A percentile compares a stretch with the other conserved stretches of the same genome.
phyloP scores from a whole-genome alignment of 257 asterid genomes.

The Thymus quinquecostatus region DNA sequence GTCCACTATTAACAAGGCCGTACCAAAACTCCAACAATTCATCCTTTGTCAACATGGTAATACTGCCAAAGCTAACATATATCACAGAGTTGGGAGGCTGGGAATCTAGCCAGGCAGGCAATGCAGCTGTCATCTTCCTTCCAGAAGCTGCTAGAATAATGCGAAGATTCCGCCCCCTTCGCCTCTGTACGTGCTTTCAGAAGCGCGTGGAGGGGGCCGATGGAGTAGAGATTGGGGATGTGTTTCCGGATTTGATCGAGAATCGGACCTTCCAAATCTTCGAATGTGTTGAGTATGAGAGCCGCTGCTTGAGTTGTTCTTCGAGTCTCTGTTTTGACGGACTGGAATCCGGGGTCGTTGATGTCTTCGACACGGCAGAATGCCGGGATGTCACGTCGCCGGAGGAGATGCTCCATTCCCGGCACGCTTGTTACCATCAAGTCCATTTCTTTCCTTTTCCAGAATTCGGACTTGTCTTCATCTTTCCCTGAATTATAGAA shows the following conservation, averaged over 20 bases:
- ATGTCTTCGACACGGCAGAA: slow-evolving; percentile 28
- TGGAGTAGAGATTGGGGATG: slow-evolving; percentile 51
- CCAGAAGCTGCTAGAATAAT: slow-evolving; percentile 42
- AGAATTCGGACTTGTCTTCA: slow-evolving; percentile 36
- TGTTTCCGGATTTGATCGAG: slow-evolving; percentile 46
- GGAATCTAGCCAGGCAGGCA: slow-evolving; percentile 41
- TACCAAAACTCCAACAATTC: slow-evolving; percentile 54
- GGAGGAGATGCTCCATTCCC: slow-evolving; percentile 37
- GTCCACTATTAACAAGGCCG: slow-evolving; percentile 49
- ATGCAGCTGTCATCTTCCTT: slow-evolving; percentile 42
- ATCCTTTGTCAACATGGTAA: slow-evolving; percentile 33
- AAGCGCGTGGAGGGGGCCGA: slow-evolving; percentile 62
- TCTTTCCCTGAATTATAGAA: slow-evolving; percentile 32
- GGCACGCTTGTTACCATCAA: slow-evolving; percentile 40
- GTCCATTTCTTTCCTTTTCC: slow-evolving; percentile 40
- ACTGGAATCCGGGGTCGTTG: slow-evolving; percentile 26
- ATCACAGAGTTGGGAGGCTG: slow-evolving; percentile 46
- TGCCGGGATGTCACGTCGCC: slow-evolving; percentile 32
- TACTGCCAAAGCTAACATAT: slow-evolving; percentile 47
- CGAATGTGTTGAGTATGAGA: slow-evolving; percentile 62
- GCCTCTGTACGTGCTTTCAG: slow-evolving; percentile 23
- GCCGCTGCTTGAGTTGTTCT: slow-evolving; percentile 41
- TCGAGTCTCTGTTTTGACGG: slow-evolving; percentile 34
- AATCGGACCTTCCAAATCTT: slow-evolving; percentile 53
- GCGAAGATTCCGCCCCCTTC: slow-evolving; percentile 18